Percentiles rank a stretch among this genome's conserved stretches.
Evolutionary conservation across 768 basidiomycete species (phyloP).

Genomic region (Boletus speciosus): DNA sequence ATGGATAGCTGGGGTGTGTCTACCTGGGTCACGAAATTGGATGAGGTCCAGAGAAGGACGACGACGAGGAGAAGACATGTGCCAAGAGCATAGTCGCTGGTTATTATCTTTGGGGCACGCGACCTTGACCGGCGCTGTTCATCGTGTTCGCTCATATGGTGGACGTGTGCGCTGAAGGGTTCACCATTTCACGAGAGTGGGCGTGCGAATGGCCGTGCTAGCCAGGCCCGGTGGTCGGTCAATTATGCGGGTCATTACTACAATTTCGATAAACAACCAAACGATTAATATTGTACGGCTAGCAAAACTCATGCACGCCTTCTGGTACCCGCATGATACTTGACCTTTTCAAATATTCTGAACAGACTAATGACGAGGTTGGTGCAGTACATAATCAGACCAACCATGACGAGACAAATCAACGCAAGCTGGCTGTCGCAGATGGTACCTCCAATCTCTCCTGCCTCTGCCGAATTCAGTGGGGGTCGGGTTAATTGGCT

Average conservation of each 20-base stretch:
- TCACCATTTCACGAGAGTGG: neutral
- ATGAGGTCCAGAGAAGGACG: slow-evolving; percentile 83
- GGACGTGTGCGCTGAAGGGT: neutral
- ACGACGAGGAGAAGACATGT: slow-evolving; percentile 70
- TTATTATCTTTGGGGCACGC: slow-evolving; percentile 3
- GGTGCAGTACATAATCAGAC: slow-evolving; percentile 75
- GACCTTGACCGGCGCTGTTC: slow-evolving; percentile 14
- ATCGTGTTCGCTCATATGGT: slow-evolving; percentile 19
- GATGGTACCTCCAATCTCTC: slow-evolving; percentile 51
- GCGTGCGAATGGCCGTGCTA: slow-evolving; percentile 9
- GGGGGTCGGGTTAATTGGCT: slow-evolving; percentile 52
- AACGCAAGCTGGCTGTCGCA: slow-evolving; percentile 77
- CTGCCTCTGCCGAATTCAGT: slow-evolving; percentile 29
- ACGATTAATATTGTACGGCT: slow-evolving; percentile 2
- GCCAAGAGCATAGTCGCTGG: slow-evolving; percentile 50
- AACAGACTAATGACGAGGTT: slow-evolving; percentile 83
- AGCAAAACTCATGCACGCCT: slow-evolving; percentile 13
- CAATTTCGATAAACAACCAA: neutral
- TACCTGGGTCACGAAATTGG: slow-evolving; percentile 86
- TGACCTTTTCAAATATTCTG: slow-evolving; percentile 87
- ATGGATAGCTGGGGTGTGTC: neutral
- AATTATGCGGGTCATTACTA: neutral
- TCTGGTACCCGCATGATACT: slow-evolving; percentile 52
- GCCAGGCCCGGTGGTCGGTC: neutral
- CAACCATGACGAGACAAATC: slow-evolving; percentile 73